Evolutionary conservation across 2,329 filamentous ascomycete species (phyloP).

Genomic region (Thelonectria blattea): DNA sequence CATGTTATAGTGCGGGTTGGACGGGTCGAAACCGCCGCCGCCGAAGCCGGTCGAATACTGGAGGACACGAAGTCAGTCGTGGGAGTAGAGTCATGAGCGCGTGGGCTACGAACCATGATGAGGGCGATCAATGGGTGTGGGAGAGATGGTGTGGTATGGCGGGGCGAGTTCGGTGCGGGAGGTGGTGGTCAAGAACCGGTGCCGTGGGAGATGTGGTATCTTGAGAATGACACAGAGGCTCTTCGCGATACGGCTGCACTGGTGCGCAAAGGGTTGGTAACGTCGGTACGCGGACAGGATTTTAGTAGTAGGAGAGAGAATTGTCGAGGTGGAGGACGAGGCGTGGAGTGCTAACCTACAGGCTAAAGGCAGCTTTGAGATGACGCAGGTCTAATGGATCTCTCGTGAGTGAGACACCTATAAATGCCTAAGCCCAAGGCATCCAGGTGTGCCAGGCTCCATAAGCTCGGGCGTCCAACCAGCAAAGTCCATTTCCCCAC

Average conservation of each 20-base stretch:
- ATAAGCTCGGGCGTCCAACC: conserved; percentile 5
- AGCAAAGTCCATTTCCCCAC: conserved; percentile 14
- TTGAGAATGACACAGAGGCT: neutral
- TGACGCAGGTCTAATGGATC: conserved; percentile 40
- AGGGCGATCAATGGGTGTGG: conserved; percentile 8
- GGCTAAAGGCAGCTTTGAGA: conserved; percentile 42
- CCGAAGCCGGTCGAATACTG: conserved; percentile 49
- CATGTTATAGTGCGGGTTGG: conserved; percentile 57
- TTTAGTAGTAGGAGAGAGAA: conserved; percentile 10
- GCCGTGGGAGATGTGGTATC: neutral
- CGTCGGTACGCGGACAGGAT: too few species aligned
- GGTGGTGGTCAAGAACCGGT: conserved; percentile 27
- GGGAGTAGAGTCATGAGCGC: neutral
- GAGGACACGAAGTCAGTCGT: conserved; percentile 1
- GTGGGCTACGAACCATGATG: conserved; percentile 31
- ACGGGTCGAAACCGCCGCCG: conserved; percentile 53
- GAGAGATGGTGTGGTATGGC: conserved; percentile 13
- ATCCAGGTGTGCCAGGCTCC: neutral
- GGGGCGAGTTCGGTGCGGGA: conserved; percentile 7
- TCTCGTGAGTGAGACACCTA: conserved; percentile 14
- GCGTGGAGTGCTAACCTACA: conserved; percentile 13
- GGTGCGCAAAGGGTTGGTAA: too few species aligned
- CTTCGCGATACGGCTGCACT: too few species aligned
- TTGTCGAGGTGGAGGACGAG: conserved; percentile 28
- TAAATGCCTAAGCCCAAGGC: neutral